Evolutionary conservation across 441 rosid species (phyloP), one percentile per base, ranked within the genome.

Genomic region (Euphorbia celastroides): DNA sequence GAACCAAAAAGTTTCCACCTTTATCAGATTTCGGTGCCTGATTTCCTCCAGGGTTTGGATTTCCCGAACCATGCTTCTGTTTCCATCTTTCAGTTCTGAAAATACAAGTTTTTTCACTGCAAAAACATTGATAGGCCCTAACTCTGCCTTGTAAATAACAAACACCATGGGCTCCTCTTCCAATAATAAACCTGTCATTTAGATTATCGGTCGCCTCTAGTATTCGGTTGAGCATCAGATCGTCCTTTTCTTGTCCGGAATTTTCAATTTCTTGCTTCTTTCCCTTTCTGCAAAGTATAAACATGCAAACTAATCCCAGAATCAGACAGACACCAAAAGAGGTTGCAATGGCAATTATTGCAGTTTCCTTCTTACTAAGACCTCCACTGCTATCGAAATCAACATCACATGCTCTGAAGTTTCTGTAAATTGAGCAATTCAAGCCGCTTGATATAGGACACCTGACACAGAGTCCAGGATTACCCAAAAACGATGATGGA

Each of bases 81-180:
- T 70, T 9, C 83, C 90, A 25, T 83, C 81, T 74, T 66, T 79
- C 60, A 69, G 73, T 60, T 77, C 85, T 16, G 84, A 61, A 59
- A 83, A 81, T 56, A 31, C 69, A 60, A 89, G 76, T 79, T 79
- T 88, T 79, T 92, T 90, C 14, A 84, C 82, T 0, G 93, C 97
- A 64, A 78, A 88, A 41, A 76, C 76, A 23, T 75, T 57, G 27
- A 73, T 78, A 0, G 80, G 75, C 11, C 75, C 79, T 66, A 89
- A 28, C 12, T 78, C 74, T 27, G 87, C 96, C 82, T 80, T 86
- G 60, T 79, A 89, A 25, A 88, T 84, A 27, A 75, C 74, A 63
- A 27, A 75, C 74, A 63, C 96, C 97, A 55, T 91, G 96, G 23
- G 82, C 86, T 67, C 96, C 97, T 72, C 74, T 87, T 36, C 96